phyloP scores from a whole-genome alignment of 2,329 filamentous ascomycete genomes.

The Microsporum ferrugineum region DNA sequence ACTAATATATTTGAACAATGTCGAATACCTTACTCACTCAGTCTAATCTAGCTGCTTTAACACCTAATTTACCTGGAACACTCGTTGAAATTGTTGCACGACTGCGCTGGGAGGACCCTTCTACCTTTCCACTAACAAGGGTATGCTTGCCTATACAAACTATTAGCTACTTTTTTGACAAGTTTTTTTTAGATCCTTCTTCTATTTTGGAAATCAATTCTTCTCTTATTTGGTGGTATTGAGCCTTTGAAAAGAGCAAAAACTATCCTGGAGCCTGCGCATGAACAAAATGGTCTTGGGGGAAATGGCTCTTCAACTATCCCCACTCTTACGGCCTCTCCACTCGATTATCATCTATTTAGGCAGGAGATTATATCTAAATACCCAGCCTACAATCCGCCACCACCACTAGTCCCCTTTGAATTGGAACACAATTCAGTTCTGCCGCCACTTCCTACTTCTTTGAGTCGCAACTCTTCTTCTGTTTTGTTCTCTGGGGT shows the following conservation, averaged over 20 bases:
- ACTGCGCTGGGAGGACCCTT: constrained; percentile 56
- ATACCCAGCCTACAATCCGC: constrained; percentile 91
- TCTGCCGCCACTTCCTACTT: constrained; percentile 66
- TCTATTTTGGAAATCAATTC: constrained; percentile 81
- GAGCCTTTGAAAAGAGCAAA: constrained; percentile 64
- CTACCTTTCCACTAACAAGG: constrained; percentile 48
- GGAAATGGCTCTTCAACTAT: constrained; percentile 50
- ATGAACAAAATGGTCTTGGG: constrained; percentile 39
- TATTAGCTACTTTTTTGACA: background rate
- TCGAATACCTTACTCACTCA: constrained; percentile 17
- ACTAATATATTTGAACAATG: constrained; percentile 9
- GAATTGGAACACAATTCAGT: constrained; percentile 87
- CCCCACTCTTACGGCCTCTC: constrained; percentile 81
- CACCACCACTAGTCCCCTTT: constrained; percentile 67
- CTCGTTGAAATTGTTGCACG: constrained; percentile 59
- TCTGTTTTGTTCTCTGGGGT: constrained; percentile 51
- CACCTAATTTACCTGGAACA: constrained; percentile 59
- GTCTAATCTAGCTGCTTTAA: constrained; percentile 41
- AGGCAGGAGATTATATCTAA: constrained; percentile 95
- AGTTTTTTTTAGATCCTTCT: constrained; percentile 52
- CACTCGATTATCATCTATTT: constrained; percentile 90
- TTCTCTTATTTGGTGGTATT: constrained; percentile 74
- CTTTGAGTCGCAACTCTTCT: constrained; percentile 51
- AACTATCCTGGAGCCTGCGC: constrained; percentile 46
- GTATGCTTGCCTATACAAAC: constrained; percentile 32